phyloP scores from a whole-genome alignment of 257 asterid species.

The Agastache rugosa region DNA sequence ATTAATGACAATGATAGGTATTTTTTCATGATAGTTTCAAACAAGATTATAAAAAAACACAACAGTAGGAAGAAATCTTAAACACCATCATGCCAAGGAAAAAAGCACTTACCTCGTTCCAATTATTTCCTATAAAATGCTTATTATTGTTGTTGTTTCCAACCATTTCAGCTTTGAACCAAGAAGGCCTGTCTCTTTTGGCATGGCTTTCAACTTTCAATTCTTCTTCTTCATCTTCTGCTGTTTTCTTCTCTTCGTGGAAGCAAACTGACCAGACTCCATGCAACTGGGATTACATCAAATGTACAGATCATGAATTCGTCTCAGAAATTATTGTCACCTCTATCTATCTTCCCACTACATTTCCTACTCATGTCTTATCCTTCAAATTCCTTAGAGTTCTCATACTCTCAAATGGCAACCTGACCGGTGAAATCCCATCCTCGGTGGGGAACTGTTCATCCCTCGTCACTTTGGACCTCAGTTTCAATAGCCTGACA shows the following conservation, averaged over 20 bases:
- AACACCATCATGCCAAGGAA: constrained; percentile 57
- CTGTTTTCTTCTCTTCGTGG: constrained; percentile 64
- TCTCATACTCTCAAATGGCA: constrained; percentile 55
- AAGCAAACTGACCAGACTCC: constrained; percentile 51
- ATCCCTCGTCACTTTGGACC: constrained; percentile 56
- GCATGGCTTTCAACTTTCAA: constrained; percentile 72
- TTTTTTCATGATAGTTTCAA: constrained; percentile 35
- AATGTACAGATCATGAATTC: constrained; percentile 50
- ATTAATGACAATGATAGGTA: constrained; percentile 33
- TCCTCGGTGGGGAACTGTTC: constrained; percentile 54
- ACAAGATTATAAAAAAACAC: constrained; percentile 38
- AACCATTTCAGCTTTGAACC: constrained; percentile 55
- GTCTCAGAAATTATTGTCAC: constrained; percentile 55
- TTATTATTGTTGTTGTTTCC: constrained; percentile 32
- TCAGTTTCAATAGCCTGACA: constrained; percentile 64
- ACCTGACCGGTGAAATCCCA: constrained; percentile 65
- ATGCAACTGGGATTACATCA: constrained; percentile 72
- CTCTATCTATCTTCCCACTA: constrained; percentile 58
- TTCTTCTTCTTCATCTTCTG: constrained; percentile 56
- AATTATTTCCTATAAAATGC: constrained; percentile 46
- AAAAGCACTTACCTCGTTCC: constrained; percentile 44
- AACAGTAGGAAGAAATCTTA: constrained; percentile 33
- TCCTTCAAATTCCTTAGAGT: constrained; percentile 54
- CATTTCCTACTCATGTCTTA: constrained; percentile 56
- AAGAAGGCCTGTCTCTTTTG: constrained; percentile 63